Evolutionary conservation across 2,329 filamentous ascomycete species (phyloP).

Genomic region (Passalora sequoiae): DNA sequence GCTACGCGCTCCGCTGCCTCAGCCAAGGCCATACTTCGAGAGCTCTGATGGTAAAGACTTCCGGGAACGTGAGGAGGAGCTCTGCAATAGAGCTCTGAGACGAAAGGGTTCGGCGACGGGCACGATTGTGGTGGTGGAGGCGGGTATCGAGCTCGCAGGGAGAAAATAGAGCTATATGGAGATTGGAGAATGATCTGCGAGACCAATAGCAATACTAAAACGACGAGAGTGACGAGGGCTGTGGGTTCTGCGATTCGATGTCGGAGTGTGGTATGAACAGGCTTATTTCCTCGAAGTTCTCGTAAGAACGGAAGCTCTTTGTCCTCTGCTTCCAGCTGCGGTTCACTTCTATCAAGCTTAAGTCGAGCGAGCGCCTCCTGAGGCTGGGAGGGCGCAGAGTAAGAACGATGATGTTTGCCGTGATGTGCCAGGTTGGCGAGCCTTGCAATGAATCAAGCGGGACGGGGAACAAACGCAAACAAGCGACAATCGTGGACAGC

Average conservation of each 20-base stretch:
- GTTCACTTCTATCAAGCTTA: constrained; percentile 1
- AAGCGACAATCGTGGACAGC: no score
- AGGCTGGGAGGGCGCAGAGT: constrained; percentile 8
- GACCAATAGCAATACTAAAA: constrained; percentile 12
- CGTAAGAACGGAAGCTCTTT: constrained; percentile 29
- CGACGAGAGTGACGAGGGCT: constrained; percentile 14
- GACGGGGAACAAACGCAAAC: not conserved
- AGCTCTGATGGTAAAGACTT: constrained; percentile 27
- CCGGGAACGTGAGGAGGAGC: constrained; percentile 27
- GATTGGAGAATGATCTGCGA: constrained; percentile 12
- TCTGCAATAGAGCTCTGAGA: constrained; percentile 34
- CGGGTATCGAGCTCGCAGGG: constrained; percentile 12
- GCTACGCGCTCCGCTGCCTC: constrained; percentile 75
- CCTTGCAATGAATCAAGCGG: not conserved
- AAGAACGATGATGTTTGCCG: constrained; percentile 7
- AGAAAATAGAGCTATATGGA: constrained; percentile 3
- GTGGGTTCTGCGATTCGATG: constrained; percentile 9
- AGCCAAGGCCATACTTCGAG: constrained; percentile 49
- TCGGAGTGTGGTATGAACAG: constrained; percentile 11
- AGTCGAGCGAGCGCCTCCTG: constrained; percentile 5
- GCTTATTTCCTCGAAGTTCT: constrained; percentile 24
- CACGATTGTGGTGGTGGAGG: constrained; percentile 26
- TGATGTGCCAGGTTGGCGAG: constrained; percentile 4
- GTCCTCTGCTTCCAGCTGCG: constrained; percentile 7
- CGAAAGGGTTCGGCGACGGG: constrained; percentile 32